Percentiles rank a stretch among this genome's conserved stretches.
phyloP scores from a whole-genome alignment of 2,329 filamentous ascomycete species.

The Beauveria asiatica region DNA sequence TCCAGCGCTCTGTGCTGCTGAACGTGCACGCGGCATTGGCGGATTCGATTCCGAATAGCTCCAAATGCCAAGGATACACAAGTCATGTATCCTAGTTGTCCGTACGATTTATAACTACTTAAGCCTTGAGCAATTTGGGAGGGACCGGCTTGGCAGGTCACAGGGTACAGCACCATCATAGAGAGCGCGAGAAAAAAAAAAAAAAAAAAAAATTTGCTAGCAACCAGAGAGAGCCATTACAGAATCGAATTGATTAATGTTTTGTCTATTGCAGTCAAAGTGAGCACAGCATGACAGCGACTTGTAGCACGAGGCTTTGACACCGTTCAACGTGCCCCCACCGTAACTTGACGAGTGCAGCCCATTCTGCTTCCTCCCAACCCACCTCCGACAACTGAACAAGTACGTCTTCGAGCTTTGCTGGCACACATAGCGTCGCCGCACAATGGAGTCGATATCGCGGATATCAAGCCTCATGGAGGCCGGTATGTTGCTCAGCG shows the following conservation, averaged over 20 bases:
- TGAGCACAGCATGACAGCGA: background rate
- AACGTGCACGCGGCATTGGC: too few species aligned
- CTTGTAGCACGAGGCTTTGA: background rate
- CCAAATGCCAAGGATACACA: too few species aligned
- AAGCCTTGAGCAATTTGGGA: too few species aligned
- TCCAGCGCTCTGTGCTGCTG: too few species aligned
- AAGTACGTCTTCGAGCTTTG: background rate
- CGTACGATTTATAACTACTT: too few species aligned
- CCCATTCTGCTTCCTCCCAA: constrained; percentile 3
- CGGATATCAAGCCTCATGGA: constrained; percentile 90
- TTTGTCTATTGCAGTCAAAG: too few species aligned
- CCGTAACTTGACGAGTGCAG: background rate
- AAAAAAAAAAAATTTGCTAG: background rate
- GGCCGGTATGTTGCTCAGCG: constrained; percentile 58
- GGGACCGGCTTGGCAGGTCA: too few species aligned
- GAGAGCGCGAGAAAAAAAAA: background rate
- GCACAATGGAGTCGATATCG: constrained; percentile 85
- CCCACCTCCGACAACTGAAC: constrained; percentile 2
- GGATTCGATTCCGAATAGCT: too few species aligned
- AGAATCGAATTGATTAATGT: too few species aligned
- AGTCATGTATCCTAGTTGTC: too few species aligned
- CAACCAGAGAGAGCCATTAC: too few species aligned
- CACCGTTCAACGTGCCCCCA: background rate
- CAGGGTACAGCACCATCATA: too few species aligned
- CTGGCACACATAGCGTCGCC: constrained; percentile 4